Conservation (phyloP, 2,329 filamentous ascomycete species). For the Falciphora oryzae region DNA sequence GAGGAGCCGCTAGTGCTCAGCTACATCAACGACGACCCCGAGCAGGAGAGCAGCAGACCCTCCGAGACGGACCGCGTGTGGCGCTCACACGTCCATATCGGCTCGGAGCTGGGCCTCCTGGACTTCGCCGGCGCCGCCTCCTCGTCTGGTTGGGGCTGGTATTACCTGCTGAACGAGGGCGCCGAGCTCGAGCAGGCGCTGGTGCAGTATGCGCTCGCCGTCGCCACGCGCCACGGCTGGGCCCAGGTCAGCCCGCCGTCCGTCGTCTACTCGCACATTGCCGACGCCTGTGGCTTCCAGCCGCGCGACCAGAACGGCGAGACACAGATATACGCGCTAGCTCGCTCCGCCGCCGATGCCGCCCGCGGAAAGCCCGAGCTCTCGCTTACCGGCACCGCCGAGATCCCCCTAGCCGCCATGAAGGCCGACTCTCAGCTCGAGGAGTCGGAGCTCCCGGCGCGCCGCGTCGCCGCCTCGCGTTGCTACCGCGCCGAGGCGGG, state of each 20-base stretch:
- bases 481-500: conserved; percentile 96
- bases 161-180: conserved; percentile 87
- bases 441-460: conserved; percentile 58
- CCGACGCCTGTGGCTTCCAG: conserved; percentile 87
- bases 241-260: conserved; percentile 76
- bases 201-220: conserved; percentile 74
- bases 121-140: conserved; percentile 78
- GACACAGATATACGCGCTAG: conserved; percentile 82
- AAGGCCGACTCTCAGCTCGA: conserved; percentile 68
- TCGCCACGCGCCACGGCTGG: conserved; percentile 72
- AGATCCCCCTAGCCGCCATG: conserved; percentile 92
- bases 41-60: conserved; percentile 19
- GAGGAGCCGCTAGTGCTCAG: conserved; percentile 58
- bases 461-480: conserved; percentile 77
- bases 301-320: conserved; percentile 86
- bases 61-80: conserved; percentile 40
- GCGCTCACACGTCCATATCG: conserved; percentile 81
- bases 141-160: conserved; percentile 96
- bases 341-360: conserved; percentile 55
- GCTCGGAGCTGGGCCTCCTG: conserved; percentile 76
- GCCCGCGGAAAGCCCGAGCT: conserved; percentile 60
- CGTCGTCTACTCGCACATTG: conserved; percentile 88
- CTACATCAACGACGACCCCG: conserved; percentile 71
- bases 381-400: conserved; percentile 80
- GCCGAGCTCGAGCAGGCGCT: conserved; percentile 93